Percentiles rank a stretch among this genome's conserved stretches.
Conservation (phyloP, 805 yeast genomes). For the Hanseniaspora guilliermondii region DNA sequence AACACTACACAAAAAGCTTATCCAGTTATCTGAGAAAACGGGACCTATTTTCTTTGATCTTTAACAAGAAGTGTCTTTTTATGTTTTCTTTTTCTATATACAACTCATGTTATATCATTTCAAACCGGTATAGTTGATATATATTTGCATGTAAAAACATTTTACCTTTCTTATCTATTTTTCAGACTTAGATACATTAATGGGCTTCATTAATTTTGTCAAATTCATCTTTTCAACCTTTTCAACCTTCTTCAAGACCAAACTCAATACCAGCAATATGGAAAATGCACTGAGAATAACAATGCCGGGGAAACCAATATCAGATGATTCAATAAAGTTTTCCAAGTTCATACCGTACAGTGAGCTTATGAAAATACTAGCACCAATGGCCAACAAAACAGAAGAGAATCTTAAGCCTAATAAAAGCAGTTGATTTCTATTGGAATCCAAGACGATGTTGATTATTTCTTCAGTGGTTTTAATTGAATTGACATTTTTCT, state of each 20-base stretch:
- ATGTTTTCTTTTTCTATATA: too few relatives aligned
- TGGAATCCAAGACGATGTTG: slow-evolving; percentile 82
- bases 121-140: too few relatives aligned
- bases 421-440: slow-evolving; percentile 84
- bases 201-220: slow-evolving; percentile 2
- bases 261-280: slow-evolving; percentile 36
- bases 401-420: slow-evolving; percentile 73
- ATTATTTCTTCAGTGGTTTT: slow-evolving; percentile 90
- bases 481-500: slow-evolving; percentile 66
- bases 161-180: background rate
- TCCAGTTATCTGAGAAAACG: too few relatives aligned
- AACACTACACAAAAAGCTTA: too few relatives aligned
- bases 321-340: slow-evolving; percentile 76
- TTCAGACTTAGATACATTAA: background rate
- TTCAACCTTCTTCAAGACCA: slow-evolving; percentile 46
- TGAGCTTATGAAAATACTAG: slow-evolving; percentile 69
- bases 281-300: slow-evolving; percentile 32
- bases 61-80: too few relatives aligned
- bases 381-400: slow-evolving; percentile 70
- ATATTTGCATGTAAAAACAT: too few relatives aligned
- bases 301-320: slow-evolving; percentile 52
- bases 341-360: slow-evolving; percentile 92
- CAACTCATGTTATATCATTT: too few relatives aligned
- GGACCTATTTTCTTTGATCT: too few relatives aligned
- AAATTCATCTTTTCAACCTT: slow-evolving; percentile 58